Base-by-base conservation (phyloP, 306 rosid genomes). In the Cucurbita moschata region DNA sequence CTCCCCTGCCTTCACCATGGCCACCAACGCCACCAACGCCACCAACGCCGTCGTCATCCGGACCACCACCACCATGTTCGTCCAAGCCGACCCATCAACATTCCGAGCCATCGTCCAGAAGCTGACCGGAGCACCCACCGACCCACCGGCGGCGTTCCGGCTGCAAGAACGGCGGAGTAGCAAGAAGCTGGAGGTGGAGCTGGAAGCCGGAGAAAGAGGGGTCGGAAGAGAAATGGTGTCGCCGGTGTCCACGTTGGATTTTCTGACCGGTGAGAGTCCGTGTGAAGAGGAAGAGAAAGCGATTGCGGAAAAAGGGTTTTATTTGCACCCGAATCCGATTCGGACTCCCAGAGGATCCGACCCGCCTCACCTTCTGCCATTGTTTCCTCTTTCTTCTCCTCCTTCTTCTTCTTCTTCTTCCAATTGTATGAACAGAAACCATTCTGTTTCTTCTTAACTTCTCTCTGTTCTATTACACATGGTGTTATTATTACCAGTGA, bases 381-480 rank as follows among this genome's bases (percentile, higher is more conserved):
- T 94, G 55, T 94, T 94, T 70, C 98, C 98, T 71, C 64, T 94
- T 58, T 88, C 81, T 75, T 79, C 97, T 70, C 98, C 98, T 71
- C 61, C 90, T 58, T 88, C 81, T 75, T 90, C 98, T 58, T 88
- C 81, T 75, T 90, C 98, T 79, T 96, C 98, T 4, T 62, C 81
- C 19, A 64, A 76, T 10, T 64, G 11, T 47, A 43, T 15, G n/a
- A n/a, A 55, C 47, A 59, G 23, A 35, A n/a, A 40, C 10, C 42
- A 30, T 70, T 54, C 44, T 62, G 39, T 35, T 66, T 75, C 73
- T n/a, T 77, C 70, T 50, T 50, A 50, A 14, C 54, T 5, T 5
- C 8, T 50, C 54, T 50, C 54, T 13, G 18, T 14, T 50, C 18
- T 13, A 1, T 50, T 5, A 50, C 14, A 50, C 14, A 50, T 50